These are phyloP conservation scores for Strobilomyces dryophilus DNA, from an alignment of 768 basidiomycete genomes.

Conservation along the genomic window DNA sequence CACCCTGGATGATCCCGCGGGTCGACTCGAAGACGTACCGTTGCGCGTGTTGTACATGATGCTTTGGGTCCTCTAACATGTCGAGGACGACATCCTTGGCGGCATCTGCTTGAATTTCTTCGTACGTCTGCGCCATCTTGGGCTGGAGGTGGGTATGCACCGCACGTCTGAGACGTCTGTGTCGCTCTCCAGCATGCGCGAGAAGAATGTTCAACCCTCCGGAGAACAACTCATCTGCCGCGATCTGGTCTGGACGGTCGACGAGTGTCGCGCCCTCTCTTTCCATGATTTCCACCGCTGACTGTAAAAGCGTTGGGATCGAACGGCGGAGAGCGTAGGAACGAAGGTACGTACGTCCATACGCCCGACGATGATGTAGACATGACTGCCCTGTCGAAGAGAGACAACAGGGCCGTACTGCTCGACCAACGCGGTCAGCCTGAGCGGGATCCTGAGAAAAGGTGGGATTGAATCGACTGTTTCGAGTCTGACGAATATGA, in stretches of 20 bases:
- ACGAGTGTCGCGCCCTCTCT: slow-evolving; percentile 43
- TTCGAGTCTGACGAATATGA: not conserved
- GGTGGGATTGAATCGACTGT: not conserved
- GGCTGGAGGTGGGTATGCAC: slow-evolving; percentile 52
- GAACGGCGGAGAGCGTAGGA: not conserved
- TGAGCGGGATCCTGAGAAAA: not conserved
- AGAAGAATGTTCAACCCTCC: slow-evolving; percentile 52
- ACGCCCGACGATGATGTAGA: slow-evolving; percentile 15
- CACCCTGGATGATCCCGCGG: too few relatives aligned
- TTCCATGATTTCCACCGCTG: slow-evolving; percentile 30
- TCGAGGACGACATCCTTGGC: slow-evolving; percentile 16
- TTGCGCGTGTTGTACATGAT: not conserved
- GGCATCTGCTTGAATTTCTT: slow-evolving; percentile 39
- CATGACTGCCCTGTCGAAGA: slow-evolving; percentile 41
- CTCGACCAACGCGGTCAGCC: slow-evolving; percentile 48
- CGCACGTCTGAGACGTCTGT: slow-evolving; percentile 52
- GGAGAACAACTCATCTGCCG: slow-evolving; percentile 51
- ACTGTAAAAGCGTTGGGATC: slow-evolving; percentile 40
- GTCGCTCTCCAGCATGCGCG: slow-evolving; percentile 46
- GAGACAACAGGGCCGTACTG: slow-evolving; percentile 55
- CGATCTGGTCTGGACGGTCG: slow-evolving; percentile 47
- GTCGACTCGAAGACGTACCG: not conserved
- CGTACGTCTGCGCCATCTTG: slow-evolving; percentile 42
- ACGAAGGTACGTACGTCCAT: slow-evolving; percentile 10
- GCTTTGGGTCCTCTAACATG: slow-evolving; percentile 14